phyloP scores from a whole-genome alignment of 495 filamentous ascomycete genomes.

The Hypoxylon fuscum region DNA sequence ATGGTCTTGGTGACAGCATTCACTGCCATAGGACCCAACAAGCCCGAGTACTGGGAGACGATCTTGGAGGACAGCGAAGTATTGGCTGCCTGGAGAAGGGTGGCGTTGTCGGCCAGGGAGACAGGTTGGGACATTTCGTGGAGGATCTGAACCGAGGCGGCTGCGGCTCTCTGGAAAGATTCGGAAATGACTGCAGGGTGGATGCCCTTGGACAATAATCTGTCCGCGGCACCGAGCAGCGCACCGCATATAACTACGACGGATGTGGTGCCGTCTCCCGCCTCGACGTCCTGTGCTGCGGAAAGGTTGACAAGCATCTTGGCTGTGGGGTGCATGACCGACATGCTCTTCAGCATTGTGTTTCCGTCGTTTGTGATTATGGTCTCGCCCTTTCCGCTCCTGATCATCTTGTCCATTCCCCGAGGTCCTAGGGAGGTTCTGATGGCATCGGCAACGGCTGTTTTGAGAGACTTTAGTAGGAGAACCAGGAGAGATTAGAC shows the following conservation, averaged over 20 bases:
- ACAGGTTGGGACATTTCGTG: conserved; percentile 97
- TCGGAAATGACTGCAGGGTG: conserved; percentile 98
- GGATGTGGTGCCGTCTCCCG: conserved; percentile 97
- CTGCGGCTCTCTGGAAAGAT: conserved; percentile 94
- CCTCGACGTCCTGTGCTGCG: conserved; percentile 97
- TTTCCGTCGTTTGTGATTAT: conserved; percentile 99
- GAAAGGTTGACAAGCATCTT: conserved; percentile 99
- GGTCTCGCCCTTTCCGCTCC: conserved; percentile 93
- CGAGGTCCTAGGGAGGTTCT: conserved; percentile 72
- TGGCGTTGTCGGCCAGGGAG: conserved; percentile 83
- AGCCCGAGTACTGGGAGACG: conserved; percentile 91
- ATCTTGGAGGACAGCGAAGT: conserved; percentile 99
- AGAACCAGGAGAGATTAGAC: conserved; percentile 1
- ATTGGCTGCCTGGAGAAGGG: conserved; percentile 93
- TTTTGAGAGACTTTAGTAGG: conserved; percentile 27
- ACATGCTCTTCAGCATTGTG: conserved; percentile 98
- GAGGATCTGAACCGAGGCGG: conserved; percentile 84
- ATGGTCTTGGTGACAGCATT: conserved; percentile 95
- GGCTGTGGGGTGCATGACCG: conserved; percentile 96
- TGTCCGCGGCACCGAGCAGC: conserved; percentile 90
- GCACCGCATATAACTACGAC: conserved; percentile 97
- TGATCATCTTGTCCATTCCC: conserved; percentile 99
- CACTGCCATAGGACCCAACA: conserved; percentile 95
- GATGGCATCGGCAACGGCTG: conserved; percentile 96
- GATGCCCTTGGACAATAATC: conserved; percentile 88